Evolutionary conservation across 108 stramenopile species (phyloP).

Genomic region (Skeletonema marinoi): DNA sequence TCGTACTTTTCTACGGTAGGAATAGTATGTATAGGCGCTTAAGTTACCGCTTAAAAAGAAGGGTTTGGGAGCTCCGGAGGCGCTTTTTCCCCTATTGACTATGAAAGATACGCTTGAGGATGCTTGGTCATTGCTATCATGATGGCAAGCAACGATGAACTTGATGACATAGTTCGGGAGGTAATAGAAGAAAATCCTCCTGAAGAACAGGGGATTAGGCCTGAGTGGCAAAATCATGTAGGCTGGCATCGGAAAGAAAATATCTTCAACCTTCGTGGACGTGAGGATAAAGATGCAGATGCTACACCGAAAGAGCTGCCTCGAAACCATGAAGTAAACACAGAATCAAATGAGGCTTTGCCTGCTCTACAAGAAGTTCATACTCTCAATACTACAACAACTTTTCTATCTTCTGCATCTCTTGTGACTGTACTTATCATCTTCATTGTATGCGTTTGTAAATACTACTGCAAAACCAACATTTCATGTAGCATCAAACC

Average conservation of each 20-base stretch:
- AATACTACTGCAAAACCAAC: not conserved
- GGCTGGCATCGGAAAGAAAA: conserved; percentile 67
- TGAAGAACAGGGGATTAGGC: conserved; percentile 52
- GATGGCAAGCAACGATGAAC: conserved; percentile 30
- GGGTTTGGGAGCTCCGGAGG: too few relatives aligned
- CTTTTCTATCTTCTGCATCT: not conserved
- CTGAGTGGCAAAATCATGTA: conserved; percentile 54
- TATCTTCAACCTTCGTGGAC: conserved; percentile 9
- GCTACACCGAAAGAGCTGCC: not conserved
- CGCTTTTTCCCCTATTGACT: too few relatives aligned
- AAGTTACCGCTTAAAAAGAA: too few relatives aligned
- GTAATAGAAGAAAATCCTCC: conserved; percentile 50
- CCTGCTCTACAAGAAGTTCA: not conserved
- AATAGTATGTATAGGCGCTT: too few relatives aligned
- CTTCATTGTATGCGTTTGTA: too few relatives aligned
- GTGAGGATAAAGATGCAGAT: not conserved
- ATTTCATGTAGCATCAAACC: not conserved
- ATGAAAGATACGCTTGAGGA: too few relatives aligned
- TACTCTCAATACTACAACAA: not conserved
- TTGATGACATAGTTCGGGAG: conserved; percentile 46
- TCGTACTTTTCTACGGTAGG: too few relatives aligned
- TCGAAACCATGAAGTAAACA: not conserved
- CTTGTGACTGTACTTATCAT: not conserved
- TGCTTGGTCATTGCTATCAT: too few relatives aligned
- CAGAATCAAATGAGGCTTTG: not conserved